Evolutionary conservation across 2,329 filamentous ascomycete genomes (phyloP).

Genomic region (Bipolaris sorokiniana): DNA sequence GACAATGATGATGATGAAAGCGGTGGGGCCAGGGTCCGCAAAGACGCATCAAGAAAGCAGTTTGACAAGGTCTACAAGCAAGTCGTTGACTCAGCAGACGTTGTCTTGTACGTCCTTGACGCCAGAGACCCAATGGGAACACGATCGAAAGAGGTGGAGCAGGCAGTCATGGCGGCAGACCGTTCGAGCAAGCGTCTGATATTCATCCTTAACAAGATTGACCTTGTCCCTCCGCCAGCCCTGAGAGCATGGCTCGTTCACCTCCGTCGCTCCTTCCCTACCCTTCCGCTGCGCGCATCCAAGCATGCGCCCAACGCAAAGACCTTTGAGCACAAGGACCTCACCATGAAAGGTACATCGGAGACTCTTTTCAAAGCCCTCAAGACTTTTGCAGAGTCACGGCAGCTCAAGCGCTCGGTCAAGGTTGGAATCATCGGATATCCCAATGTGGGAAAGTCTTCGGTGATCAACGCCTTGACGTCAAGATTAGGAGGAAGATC

Average conservation of each 20-base stretch:
- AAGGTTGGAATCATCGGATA: conserved; percentile 95
- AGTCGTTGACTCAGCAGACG: conserved; percentile 86
- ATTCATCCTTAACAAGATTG: conserved; percentile 93
- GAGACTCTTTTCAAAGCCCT: conserved; percentile 84
- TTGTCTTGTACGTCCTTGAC: conserved; percentile 91
- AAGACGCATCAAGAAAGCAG: conserved; percentile 76
- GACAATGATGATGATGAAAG: conserved; percentile 53
- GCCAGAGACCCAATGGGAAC: conserved; percentile 91
- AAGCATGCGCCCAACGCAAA: conserved; percentile 82
- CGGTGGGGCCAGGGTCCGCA: conserved; percentile 37
- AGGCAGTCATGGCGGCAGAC: conserved; percentile 87
- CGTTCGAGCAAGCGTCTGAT: conserved; percentile 85
- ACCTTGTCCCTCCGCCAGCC: conserved; percentile 81
- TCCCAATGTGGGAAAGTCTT: conserved; percentile 95
- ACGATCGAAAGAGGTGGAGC: conserved; percentile 87
- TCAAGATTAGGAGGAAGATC: conserved; percentile 73
- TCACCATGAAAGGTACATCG: conserved; percentile 86
- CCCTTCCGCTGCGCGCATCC: conserved; percentile 84
- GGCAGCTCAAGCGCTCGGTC: conserved; percentile 85
- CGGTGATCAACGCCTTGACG: conserved; percentile 91
- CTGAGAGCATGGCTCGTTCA: conserved; percentile 85
- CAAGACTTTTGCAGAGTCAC: conserved; percentile 83
- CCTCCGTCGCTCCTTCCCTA: conserved; percentile 88
- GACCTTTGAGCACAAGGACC: conserved; percentile 88
- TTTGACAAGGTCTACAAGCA: conserved; percentile 97